phyloP scores from a whole-genome alignment of 192 early-diverging fungal genomes.

The Coemansia sp. region DNA sequence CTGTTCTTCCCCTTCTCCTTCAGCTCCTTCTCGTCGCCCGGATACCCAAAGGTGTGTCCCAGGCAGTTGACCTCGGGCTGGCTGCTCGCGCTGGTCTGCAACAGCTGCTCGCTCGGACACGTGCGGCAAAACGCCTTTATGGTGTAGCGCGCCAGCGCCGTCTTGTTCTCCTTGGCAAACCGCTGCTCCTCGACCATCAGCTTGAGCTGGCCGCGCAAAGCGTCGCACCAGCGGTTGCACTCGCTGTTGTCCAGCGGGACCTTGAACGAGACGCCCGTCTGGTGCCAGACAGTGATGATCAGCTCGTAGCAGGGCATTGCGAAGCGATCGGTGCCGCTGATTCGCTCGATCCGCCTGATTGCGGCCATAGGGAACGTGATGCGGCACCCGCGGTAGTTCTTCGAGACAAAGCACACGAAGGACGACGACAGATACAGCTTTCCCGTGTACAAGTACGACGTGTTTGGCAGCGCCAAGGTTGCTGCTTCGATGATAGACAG shows the following conservation, averaged over 20 bases:
- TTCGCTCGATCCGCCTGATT: slow-evolving; percentile 85
- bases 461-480: slow-evolving; percentile 50
- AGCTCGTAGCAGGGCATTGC: slow-evolving; percentile 58
- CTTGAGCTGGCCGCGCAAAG: slow-evolving; percentile 66
- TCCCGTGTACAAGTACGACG: slow-evolving; percentile 56
- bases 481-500: slow-evolving; percentile 57
- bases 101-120: slow-evolving; percentile 69
- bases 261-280: slow-evolving; percentile 82
- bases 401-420: slow-evolving; percentile 80
- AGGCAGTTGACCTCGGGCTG: slow-evolving; percentile 29
- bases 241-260: slow-evolving; percentile 62
- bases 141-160: slow-evolving; percentile 38
- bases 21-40: slow-evolving; percentile 28
- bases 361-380: slow-evolving; percentile 85
- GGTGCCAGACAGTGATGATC: slow-evolving; percentile 86
- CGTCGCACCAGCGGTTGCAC: slow-evolving; percentile 80
- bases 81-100: slow-evolving; percentile 13
- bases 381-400: slow-evolving; percentile 65
- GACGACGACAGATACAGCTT: slow-evolving; percentile 80
- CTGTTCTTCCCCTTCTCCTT: slow-evolving; percentile 40
- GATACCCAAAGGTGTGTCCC: slow-evolving; percentile 51
- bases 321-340: slow-evolving; percentile 59
- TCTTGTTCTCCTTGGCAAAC: slow-evolving; percentile 56
- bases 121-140: slow-evolving; percentile 55
- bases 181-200: slow-evolving; percentile 77